phyloP scores from a whole-genome alignment of 495 filamentous ascomycete species.

The Xylaria acuta region DNA sequence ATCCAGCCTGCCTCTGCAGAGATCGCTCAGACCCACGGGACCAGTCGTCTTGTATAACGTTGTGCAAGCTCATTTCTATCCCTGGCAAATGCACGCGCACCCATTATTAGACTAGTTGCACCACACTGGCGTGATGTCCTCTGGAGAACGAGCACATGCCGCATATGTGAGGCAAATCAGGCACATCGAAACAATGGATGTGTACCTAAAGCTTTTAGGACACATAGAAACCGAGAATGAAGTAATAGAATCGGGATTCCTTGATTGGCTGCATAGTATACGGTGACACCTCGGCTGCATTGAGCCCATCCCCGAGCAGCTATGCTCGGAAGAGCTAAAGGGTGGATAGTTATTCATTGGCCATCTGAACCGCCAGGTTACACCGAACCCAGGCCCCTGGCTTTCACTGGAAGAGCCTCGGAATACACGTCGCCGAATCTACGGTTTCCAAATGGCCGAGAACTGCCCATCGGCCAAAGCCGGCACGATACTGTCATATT shows the following conservation, averaged over 20 bases:
- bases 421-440: slow-evolving; percentile 23
- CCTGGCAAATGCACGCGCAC: not conserved
- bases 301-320: slow-evolving; percentile 15
- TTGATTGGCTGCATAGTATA: slow-evolving; percentile 24
- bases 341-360: slow-evolving; percentile 20
- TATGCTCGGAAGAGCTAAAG: not conserved
- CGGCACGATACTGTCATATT: slow-evolving; percentile 4
- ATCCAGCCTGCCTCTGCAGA: not conserved
- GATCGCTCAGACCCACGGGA: slow-evolving; percentile 11
- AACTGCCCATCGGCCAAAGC: slow-evolving; percentile 20
- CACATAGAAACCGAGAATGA: slow-evolving; percentile 20
- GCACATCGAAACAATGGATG: slow-evolving; percentile 1
- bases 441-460: slow-evolving; percentile 7
- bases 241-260: slow-evolving; percentile 23
- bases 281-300: slow-evolving; percentile 28
- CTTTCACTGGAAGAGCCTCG: slow-evolving; percentile 25
- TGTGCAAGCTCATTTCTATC: slow-evolving; percentile 1
- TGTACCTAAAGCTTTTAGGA: slow-evolving; percentile 14
- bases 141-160: slow-evolving; percentile 12
- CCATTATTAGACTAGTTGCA: slow-evolving; percentile 1
- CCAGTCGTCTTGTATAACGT: slow-evolving; percentile 19
- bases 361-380: slow-evolving; percentile 19
- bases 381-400: not conserved
- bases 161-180: slow-evolving; percentile 20
- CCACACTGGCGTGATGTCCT: slow-evolving; percentile 18